These are phyloP conservation scores for Clavulina sp. DNA, from an alignment of 768 basidiomycete species.

Conservation along the genomic window DNA sequence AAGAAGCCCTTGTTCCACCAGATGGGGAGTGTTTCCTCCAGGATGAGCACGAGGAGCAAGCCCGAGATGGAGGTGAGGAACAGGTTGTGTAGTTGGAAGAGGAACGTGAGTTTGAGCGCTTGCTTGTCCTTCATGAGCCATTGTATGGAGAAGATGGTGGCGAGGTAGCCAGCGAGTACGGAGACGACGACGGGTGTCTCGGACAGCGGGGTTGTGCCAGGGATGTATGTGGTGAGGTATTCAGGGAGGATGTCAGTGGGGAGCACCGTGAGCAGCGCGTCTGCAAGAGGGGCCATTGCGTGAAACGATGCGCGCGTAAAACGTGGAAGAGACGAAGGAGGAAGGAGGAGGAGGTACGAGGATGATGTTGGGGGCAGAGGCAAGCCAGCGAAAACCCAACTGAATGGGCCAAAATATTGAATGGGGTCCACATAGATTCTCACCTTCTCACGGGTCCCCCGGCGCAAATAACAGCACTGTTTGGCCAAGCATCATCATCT, in stretches of 20 bases:
- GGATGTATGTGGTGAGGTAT: conserved; percentile 39
- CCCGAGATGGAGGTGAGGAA: conserved; percentile 69
- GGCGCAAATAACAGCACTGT: not conserved
- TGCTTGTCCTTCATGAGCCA: conserved; percentile 65
- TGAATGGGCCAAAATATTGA: no score
- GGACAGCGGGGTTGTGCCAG: conserved; percentile 63
- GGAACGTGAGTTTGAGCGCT: conserved; percentile 55
- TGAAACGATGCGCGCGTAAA: no score
- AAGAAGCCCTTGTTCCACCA: conserved; percentile 53
- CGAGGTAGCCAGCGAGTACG: conserved; percentile 65
- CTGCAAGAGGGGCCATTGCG: no score
- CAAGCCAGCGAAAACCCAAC: no score
- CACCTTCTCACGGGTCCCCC: not conserved
- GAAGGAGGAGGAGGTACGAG: not conserved
- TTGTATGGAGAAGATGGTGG: conserved; percentile 70
- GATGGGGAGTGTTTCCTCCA: conserved; percentile 80
- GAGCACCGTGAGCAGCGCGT: not conserved
- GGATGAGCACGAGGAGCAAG: conserved; percentile 73
- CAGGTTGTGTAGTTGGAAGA: conserved; percentile 85
- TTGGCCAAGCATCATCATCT: no score
- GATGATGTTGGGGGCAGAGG: not conserved
- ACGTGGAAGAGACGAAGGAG: not conserved
- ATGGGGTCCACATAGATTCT: not conserved
- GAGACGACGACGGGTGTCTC: conserved; percentile 52
- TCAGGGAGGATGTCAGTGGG: conserved; percentile 29